Conservation (phyloP, 2,329 filamentous ascomycete species). For the Zopfia rhizophila region DNA sequence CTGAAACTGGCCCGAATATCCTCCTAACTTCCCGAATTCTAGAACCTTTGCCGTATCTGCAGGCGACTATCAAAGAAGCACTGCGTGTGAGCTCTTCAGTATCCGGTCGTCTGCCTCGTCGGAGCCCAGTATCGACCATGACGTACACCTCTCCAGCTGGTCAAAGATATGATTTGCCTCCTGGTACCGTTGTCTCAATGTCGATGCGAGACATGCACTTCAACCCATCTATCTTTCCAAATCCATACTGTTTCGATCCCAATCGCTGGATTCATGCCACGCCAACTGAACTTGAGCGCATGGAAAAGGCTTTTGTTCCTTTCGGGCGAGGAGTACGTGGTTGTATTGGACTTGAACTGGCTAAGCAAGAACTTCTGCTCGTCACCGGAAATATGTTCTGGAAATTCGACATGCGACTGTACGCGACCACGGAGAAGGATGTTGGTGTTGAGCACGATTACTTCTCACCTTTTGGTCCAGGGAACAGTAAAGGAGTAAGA, state of each 20-base stretch:
- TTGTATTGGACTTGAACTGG: slow-evolving; percentile 27
- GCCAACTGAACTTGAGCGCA: slow-evolving; percentile 1
- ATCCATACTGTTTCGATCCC: slow-evolving; percentile 23
- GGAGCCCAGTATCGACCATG: slow-evolving; percentile 13
- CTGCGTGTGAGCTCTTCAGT: slow-evolving; percentile 22
- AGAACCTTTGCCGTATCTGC: slow-evolving; percentile 26
- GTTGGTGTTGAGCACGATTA: slow-evolving; percentile 21
- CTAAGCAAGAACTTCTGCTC: slow-evolving; percentile 24
- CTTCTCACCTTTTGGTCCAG: slow-evolving; percentile 18
- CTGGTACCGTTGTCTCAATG: slow-evolving; percentile 24
- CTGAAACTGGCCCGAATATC: slow-evolving; percentile 3
- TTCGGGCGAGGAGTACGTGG: slow-evolving; percentile 27
- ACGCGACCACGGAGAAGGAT: slow-evolving; percentile 22
- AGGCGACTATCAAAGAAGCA: slow-evolving; percentile 26
- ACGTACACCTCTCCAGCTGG: slow-evolving; percentile 15
- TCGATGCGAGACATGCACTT: slow-evolving; percentile 18
- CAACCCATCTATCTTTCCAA: slow-evolving; percentile 23
- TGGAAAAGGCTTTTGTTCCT: slow-evolving; percentile 24
- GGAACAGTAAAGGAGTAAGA: slow-evolving; percentile 21
- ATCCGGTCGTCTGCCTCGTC: slow-evolving; percentile 23
- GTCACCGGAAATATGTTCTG: slow-evolving; percentile 22
- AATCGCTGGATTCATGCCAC: slow-evolving; percentile 24
- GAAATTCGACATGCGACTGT: slow-evolving; percentile 23
- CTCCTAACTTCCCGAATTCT: slow-evolving; percentile 19
- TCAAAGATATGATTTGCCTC: slow-evolving; percentile 21